Percentiles rank a stretch among this genome's conserved stretches.
Conservation (phyloP, 2,329 filamentous ascomycete genomes). For the Dothideomycetidae sp. region DNA sequence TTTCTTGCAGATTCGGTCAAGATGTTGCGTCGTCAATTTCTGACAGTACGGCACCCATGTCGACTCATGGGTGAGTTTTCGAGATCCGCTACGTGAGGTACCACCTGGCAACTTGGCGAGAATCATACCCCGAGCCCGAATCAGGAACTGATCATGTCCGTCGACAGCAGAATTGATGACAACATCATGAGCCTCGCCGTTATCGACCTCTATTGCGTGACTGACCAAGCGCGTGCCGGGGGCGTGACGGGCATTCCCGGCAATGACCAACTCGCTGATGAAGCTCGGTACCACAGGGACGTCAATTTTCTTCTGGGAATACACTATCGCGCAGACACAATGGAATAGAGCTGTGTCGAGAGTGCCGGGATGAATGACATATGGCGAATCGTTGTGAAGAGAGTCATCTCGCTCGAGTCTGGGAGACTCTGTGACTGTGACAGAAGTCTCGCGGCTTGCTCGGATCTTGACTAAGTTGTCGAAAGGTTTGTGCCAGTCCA, state of each 20-base stretch:
- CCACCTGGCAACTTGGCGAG: not conserved
- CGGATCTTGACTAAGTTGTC: not conserved
- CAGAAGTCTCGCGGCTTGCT: not conserved
- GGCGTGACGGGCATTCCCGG: not conserved
- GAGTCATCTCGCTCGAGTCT: too few relatives aligned
- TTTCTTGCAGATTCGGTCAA: not conserved
- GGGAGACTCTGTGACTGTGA: not conserved
- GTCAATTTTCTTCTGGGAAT: not conserved
- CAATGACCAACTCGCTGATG: not conserved
- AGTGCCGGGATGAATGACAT: not conserved
- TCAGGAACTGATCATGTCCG: not conserved
- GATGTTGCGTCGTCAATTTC: not conserved
- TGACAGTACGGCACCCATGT: not conserved
- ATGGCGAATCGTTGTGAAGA: too few relatives aligned
- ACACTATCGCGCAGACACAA: not conserved
- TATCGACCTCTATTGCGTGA: not conserved
- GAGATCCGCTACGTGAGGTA: not conserved
- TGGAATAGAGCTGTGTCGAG: not conserved
- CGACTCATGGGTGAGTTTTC: not conserved
- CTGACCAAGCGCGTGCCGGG: not conserved
- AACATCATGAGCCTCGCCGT: not conserved
- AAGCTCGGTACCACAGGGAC: not conserved
- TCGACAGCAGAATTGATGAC: not conserved
- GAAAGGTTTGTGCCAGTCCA: not conserved
- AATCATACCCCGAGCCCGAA: not conserved